These are phyloP conservation scores for Jaltomata sinuosa DNA, from an alignment of 257 asterid genomes.

Conservation along the genomic window DNA sequence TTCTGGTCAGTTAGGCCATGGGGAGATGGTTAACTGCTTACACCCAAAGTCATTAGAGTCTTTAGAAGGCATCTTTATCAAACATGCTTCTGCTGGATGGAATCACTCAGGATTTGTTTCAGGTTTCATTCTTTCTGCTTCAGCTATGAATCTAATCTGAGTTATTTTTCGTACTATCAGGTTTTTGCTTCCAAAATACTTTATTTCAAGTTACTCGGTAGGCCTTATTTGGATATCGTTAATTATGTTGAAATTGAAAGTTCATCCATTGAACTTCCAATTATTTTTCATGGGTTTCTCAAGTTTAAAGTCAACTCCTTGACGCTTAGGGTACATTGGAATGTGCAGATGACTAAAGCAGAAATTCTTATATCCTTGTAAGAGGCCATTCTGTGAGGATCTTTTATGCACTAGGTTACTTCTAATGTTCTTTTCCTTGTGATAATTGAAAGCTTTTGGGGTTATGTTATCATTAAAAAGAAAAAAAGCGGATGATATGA, in stretches of 20 bases:
- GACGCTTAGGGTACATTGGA: background rate
- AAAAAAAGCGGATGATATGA: background rate
- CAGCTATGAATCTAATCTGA: background rate
- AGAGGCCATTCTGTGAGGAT: background rate
- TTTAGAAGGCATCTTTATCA: constrained; percentile 32
- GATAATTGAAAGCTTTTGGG: background rate
- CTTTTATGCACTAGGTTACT: background rate
- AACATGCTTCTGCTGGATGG: constrained; percentile 90
- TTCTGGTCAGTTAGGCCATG: constrained; percentile 90
- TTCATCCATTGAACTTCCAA: background rate
- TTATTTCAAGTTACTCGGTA: background rate
- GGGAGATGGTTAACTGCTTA: constrained; percentile 40
- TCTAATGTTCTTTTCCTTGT: background rate
- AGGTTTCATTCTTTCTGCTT: constrained; percentile 27
- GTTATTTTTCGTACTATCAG: background rate
- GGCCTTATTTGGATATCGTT: background rate
- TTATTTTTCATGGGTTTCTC: background rate
- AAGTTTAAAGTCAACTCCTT: background rate
- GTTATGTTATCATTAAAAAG: no score
- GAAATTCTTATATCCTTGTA: background rate
- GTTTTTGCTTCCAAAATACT: background rate
- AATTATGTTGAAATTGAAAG: background rate
- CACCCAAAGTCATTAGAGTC: constrained; percentile 40
- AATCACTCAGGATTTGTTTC: constrained; percentile 90
- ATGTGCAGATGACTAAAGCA: background rate